Evolutionary conservation across 352 stramenopile species (phyloP).

Genomic region (Peronospora destructor): DNA sequence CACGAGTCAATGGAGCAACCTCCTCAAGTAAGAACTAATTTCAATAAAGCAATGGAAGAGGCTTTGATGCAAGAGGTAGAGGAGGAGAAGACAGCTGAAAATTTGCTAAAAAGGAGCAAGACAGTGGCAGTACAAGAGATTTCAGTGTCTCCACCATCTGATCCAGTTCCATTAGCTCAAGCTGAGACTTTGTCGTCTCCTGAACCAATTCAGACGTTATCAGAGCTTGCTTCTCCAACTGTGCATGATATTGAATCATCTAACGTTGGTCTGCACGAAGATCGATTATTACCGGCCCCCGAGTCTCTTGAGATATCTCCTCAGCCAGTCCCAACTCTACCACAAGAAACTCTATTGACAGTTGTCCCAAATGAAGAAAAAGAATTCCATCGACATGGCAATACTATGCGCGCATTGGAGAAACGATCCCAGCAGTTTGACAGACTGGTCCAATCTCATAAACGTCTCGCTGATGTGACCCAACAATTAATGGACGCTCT

Average conservation of each 20-base stretch:
- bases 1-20: not conserved
- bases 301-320: not conserved
- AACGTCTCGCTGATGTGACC: slow-evolving; percentile 20
- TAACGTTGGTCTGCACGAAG: not conserved
- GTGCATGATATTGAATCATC: not conserved
- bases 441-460: slow-evolving; percentile 17
- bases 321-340: not conserved
- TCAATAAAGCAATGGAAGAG: slow-evolving; percentile 15
- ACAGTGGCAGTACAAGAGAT: slow-evolving; percentile 1
- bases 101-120: slow-evolving; percentile 7
- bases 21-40: not conserved
- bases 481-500: slow-evolving; percentile 25
- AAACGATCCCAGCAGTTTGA: slow-evolving; percentile 21
- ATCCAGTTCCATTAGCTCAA: not conserved
- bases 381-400: slow-evolving; percentile 14
- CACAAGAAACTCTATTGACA: not conserved
- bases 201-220: not conserved
- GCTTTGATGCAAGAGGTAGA: not conserved
- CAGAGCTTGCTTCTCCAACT: not conserved
- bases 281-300: not conserved
- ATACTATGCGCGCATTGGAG: slow-evolving; percentile 27
- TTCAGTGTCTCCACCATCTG: not conserved
- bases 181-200: not conserved
- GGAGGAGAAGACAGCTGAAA: not conserved
- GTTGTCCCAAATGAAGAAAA: not conserved